Conservation (phyloP, 116 monocot species). For the Phalaenopsis hybrid region DNA sequence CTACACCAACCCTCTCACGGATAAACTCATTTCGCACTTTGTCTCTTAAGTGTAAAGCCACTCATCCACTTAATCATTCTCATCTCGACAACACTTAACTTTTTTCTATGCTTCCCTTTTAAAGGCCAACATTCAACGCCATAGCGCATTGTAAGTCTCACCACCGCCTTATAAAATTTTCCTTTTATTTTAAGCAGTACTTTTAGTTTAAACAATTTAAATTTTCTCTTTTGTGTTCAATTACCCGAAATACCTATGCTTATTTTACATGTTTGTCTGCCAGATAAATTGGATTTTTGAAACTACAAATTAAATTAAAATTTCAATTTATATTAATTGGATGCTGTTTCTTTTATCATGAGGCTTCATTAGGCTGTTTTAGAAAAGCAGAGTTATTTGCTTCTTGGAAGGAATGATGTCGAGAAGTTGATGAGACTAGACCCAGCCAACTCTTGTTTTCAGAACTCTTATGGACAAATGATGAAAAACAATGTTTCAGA, state of each 20-base stretch:
- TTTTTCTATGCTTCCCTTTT: no score
- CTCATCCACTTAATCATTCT: no score
- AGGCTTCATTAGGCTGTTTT: slow-evolving; percentile 65
- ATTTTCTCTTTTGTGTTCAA: background rate
- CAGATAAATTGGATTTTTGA: background rate
- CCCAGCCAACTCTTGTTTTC: slow-evolving; percentile 71
- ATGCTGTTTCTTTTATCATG: slow-evolving; percentile 2
- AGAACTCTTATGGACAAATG: slow-evolving; percentile 28
- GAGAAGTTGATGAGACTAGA: slow-evolving; percentile 87
- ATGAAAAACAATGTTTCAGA: slow-evolving; percentile 40
- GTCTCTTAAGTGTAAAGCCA: no score
- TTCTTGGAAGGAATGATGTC: slow-evolving; percentile 84
- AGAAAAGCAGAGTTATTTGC: slow-evolving; percentile 96
- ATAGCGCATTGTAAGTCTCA: no score
- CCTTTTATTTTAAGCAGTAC: no score
- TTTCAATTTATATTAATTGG: background rate
- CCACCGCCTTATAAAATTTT: no score
- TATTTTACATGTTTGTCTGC: background rate
- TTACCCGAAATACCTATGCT: background rate
- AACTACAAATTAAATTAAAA: background rate
- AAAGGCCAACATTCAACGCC: no score
- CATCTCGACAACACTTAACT: no score
- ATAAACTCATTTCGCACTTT: no score
- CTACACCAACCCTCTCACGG: no score
- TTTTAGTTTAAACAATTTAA: background rate